Conservation (phyloP, 306 rosid species). For the Arachis hypogaea region DNA sequence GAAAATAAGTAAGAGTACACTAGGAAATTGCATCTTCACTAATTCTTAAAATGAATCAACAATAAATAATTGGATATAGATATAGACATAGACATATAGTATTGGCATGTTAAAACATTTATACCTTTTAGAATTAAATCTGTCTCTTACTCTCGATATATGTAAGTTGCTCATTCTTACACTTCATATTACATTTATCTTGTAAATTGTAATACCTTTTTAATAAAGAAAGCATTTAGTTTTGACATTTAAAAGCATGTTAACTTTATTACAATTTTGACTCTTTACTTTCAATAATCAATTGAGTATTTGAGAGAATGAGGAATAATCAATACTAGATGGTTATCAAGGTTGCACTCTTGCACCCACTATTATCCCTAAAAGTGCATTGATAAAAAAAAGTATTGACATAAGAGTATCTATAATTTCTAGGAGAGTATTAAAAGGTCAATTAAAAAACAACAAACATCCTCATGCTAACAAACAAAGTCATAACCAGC, state of each 20-base stretch:
- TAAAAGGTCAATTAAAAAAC: neutral
- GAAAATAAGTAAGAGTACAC: no score
- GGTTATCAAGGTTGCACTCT: neutral
- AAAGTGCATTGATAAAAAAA: neutral
- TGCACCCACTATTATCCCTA: neutral
- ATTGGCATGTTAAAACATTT: neutral
- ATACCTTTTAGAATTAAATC: neutral
- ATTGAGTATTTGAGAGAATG: neutral
- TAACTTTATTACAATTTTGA: neutral
- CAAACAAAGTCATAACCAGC: conserved; percentile 4
- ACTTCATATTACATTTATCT: neutral
- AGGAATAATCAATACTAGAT: neutral
- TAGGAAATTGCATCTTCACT: no score
- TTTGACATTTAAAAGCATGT: no score
- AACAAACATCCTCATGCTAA: conserved; percentile 9
- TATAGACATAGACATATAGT: no score
- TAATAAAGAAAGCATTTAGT: no score
- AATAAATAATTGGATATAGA: neutral
- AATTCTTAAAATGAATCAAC: no score
- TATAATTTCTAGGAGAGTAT: neutral
- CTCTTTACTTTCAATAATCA: neutral
- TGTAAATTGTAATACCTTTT: no score
- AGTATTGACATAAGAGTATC: neutral
- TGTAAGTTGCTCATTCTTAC: neutral
- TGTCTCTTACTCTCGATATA: neutral